Base-by-base conservation (phyloP, 352 stramenopile species). In the Phytophthora cactorum region DNA sequence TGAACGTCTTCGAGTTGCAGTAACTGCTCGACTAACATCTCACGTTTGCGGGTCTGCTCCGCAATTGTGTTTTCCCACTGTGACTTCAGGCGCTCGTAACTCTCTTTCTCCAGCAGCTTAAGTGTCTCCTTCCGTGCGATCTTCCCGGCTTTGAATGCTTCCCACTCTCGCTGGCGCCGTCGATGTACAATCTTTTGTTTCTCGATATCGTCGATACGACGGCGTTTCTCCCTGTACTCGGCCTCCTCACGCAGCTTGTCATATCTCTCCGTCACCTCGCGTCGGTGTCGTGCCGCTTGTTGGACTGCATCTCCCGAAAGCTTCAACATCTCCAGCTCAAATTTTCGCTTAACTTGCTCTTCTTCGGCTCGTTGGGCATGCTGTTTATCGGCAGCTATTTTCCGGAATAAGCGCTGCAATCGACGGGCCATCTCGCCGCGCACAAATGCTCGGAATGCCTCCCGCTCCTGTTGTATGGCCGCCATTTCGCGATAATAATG, bases 171-270 rank as follows among this genome's bases (percentile, higher is more conserved):
- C 49, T 90, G 78, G 0, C 85, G 78, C 15, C 72, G 68, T 44
- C 82, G 57, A n/a, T 65, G 78, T 11, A 89, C 47, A 25, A 90
- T 77, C 44, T 90, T 91, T 17, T 82, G 67, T 41, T 91, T 93
- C 56, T 93, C 81, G 1, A 75, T 31, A 5, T 47, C 74, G 34
- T 92, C 85, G 38, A 92, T 81, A 22, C 72, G 66, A 25, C 78
- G 72, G 28, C 79, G 82, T 27, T 75, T 70, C 34, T 77, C 63
- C 36, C 77, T 79, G 46, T 78, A 77, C 10, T 86, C 70, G 5
- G 62, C 51, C 9, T 86, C 80, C 38, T 88, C 73, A 1, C 83
- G 79, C 34, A 88, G 49, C 41, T 81, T 76, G 44, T 87, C 72
- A 55, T 84, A 93, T 44, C 77, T 78, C 5, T 63, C 71, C 7